Evolutionary conservation across 495 filamentous ascomycete species (phyloP).

Genomic region (Penicillium manginii): DNA sequence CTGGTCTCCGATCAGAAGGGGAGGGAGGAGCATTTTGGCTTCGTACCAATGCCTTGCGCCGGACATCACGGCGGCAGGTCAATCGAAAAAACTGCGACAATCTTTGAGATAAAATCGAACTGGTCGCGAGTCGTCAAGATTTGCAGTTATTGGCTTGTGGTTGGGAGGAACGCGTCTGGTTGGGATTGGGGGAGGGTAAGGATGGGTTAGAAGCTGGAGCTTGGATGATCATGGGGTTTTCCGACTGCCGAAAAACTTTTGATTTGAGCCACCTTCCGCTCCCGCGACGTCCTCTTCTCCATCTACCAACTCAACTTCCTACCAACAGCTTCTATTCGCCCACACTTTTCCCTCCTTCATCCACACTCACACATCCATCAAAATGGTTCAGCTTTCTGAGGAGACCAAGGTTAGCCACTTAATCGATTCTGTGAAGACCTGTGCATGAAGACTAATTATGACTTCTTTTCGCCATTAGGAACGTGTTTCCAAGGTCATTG

Average conservation of each 20-base stretch:
- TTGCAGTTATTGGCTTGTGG: background rate
- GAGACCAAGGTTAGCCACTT: slow-evolving; percentile 79
- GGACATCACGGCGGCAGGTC: slow-evolving; percentile 55
- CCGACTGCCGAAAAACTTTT: slow-evolving; percentile 44
- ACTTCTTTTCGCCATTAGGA: slow-evolving; percentile 60
- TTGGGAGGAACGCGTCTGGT: background rate
- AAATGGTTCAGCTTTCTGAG: slow-evolving; percentile 89
- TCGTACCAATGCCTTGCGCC: slow-evolving; percentile 80
- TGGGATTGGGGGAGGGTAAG: background rate
- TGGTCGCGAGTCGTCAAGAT: background rate
- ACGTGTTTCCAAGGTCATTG: slow-evolving; percentile 93
- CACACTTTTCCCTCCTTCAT: background rate
- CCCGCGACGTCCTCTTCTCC: slow-evolving; percentile 10
- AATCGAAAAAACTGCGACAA: background rate
- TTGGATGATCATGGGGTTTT: slow-evolving; percentile 17
- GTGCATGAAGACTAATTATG: slow-evolving; percentile 6
- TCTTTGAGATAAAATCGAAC: background rate
- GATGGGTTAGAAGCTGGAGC: slow-evolving; percentile 3
- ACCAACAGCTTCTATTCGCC: background rate
- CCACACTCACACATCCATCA: slow-evolving; percentile 24
- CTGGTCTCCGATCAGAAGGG: background rate
- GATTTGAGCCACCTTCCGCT: slow-evolving; percentile 30
- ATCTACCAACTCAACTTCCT: background rate
- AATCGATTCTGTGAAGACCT: background rate
- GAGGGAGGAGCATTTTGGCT: background rate